Evolutionary conservation across 345 rosid genomes (phyloP), one percentile per base, ranked within the genome.

Genomic region (Garcia nutans): DNA sequence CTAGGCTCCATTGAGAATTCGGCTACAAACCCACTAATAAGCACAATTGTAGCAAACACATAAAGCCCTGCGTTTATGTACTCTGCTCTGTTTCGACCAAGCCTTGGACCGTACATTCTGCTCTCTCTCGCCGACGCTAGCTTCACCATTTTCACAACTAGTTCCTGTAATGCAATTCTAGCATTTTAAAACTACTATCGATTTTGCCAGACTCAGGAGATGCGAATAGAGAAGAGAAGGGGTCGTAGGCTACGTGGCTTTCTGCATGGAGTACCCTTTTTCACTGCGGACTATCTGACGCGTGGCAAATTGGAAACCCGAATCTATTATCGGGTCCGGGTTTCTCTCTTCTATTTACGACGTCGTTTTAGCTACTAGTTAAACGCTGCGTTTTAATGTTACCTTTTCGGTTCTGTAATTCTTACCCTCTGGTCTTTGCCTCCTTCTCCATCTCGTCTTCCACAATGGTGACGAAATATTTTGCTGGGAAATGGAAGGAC

Each of bases 71-170:
- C 89, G 82, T 89, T 93, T 20, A 87, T 85, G 84, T 88, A 95
- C 84, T 93, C 97, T 26, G 87, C 88, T n/a, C 90, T 80, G 84
- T 80, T 88, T 41, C 92, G 78, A 1, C 74, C 73, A 45, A 77
- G 76, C 69, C 87, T 61, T 5, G 95, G 90, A 2, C 99, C 93
- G 85, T 95, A 89, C 84, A 83, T 79, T 74, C 93, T 82, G 66
- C 77, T 80, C 83, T 93, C 97, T 63, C 96, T 82, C 19, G 96
- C 91, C 73, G 99, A 85, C 52, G 96, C 94, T 57, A 91, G 88
- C 86, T 93, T 95, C 89, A 87, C 99, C 99, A 91, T 91, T 33
- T 58, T 19, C n/a, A 15, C 13, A 17, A 54, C 12, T 47, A 47
- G 9, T 45, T 45, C 49, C 12, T 45, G 47, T n/a, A n/a, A n/a